A percentile compares a stretch with the other conserved stretches of the same genome.
Evolutionary conservation across 768 basidiomycete species (phyloP).

Genomic region (Psilocybe sp.): DNA sequence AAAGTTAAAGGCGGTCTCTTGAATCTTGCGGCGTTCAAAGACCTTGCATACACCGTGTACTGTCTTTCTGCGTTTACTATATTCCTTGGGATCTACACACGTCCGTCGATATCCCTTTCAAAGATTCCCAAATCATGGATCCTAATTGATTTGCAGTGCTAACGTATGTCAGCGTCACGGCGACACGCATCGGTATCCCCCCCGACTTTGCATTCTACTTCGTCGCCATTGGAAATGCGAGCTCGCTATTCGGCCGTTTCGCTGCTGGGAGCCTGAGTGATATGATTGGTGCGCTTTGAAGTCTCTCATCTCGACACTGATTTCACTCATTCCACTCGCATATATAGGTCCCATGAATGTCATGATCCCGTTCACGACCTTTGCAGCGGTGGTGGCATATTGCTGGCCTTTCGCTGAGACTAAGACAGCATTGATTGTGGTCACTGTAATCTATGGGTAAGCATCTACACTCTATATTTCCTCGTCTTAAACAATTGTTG

Average conservation of each 20-base stretch:
- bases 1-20: constrained; percentile 56
- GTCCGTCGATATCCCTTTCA: constrained; percentile 26
- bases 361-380: constrained; percentile 59
- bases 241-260: constrained; percentile 61
- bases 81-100: constrained; percentile 72
- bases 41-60: constrained; percentile 52
- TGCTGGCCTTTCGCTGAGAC: constrained; percentile 65
- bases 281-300: constrained; percentile 39
- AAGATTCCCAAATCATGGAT: too few relatives aligned
- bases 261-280: constrained; percentile 53
- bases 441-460: constrained; percentile 66
- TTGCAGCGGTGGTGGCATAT: constrained; percentile 59
- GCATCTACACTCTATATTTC: too few relatives aligned
- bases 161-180: constrained; percentile 65
- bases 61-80: constrained; percentile 51
- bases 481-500: too few relatives aligned
- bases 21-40: constrained; percentile 51
- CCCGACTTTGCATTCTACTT: constrained; percentile 59
- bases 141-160: constrained; percentile 43
- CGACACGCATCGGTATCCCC: constrained; percentile 45
- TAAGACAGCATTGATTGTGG: constrained; percentile 41
- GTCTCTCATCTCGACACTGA: neutral
- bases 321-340: neutral
- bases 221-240: constrained; percentile 65
- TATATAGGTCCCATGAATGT: constrained; percentile 60